Base-by-base conservation (phyloP, 805 yeast species). In the Ogataea corticis region DNA sequence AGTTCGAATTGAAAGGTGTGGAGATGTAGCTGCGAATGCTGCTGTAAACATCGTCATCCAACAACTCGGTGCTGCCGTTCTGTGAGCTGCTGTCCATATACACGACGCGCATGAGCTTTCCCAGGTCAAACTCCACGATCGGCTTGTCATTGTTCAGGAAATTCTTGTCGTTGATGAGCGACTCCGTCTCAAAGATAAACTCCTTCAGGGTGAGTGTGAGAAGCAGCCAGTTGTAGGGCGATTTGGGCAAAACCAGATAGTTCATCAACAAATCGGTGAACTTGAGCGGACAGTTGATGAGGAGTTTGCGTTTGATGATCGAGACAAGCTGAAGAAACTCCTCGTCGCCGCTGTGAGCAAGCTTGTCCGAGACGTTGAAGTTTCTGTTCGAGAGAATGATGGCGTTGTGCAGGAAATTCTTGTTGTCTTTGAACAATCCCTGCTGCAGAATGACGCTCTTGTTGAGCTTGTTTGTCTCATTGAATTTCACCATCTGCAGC, bases 341-440 rank as follows among this genome's bases (percentile, higher is more conserved):
- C 39, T 56, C 54, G 42, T 55, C 55, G 27, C 55, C 50, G 42
- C 50, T 46, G 43, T 38, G 45, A 25, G 59, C 53, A 19, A 58
- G 53, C 19, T 45, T 54, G n/a, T 48, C 56, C 12, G 50, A 54
- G 33, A 43, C 53, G 39, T 62, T 65, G 42, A 65, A 59, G 17
- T 70, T 69, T 54, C 75, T 77, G 52, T 77, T 78, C 7, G 77
- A 70, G 52, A 78, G 66, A 13, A 79, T 78, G 15, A 79, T 73
- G 0, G 81, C 69, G 55, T 78, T 77, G 50, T 80, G 84, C 9
- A 79, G 57, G 21, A 68, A 65, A 48, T 72, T 69, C 40, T 69
- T 69, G 50, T 69, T 66, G 29, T 71, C 64, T 19, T 61, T 55
- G 39, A 60, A 60, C 3, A 61, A 45, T 4, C 64, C 63, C 32